Base-by-base conservation (phyloP, 225 moss, liverwort and hornwort genomes). In the Polytrichum formosum region DNA sequence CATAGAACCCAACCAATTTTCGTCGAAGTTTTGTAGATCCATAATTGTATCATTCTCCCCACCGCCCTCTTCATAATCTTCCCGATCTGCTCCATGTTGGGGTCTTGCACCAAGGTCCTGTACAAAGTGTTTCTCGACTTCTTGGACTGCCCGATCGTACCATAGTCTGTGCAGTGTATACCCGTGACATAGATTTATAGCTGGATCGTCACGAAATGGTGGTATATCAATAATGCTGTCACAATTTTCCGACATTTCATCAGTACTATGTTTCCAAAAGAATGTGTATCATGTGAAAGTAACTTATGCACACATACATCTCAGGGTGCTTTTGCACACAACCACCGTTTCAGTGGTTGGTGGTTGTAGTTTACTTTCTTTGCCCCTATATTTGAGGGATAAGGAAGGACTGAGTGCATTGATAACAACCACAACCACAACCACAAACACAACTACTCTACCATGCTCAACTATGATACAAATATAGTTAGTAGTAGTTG, bases 101-200 rank as follows among this genome's bases (percentile, higher is more conserved):
- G 86, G 78, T 31, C 73, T 79, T 54, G 61, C 77, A 72, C 83
- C 87, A 18, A 77, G 76, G 55, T 80, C 87, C 56, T 77, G 54
- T 20, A 75, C 67, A 27, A 76, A 73, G 55, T 79, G 67, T 28
- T 82, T 89, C 28, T 83, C 83, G 37, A 89, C 76, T 54, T 94
- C 97, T 74, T 91, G 81, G 6, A 81, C 70, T 54, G 82, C 91
- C 56, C 90, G 87, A 58, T 91, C 90, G 60, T 88, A 80, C 97
- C 94, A 97, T 53, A 97, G 72, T 69, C 79, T 80, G 78, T 94
- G 90, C 28, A 91, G 79, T 65, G 89, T 94, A 46, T 88, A 85
- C 9, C 97, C 97, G 73, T 94, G 91, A 72, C 92, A 94, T 7
- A 97, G 84, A 72, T 90, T 91, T 68, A 91, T 76, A 53, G 88